A percentile compares a stretch with the other conserved stretches of the same genome.
Conservation (phyloP, 345 rosid genomes). For the Euphorbia lathyris region DNA sequence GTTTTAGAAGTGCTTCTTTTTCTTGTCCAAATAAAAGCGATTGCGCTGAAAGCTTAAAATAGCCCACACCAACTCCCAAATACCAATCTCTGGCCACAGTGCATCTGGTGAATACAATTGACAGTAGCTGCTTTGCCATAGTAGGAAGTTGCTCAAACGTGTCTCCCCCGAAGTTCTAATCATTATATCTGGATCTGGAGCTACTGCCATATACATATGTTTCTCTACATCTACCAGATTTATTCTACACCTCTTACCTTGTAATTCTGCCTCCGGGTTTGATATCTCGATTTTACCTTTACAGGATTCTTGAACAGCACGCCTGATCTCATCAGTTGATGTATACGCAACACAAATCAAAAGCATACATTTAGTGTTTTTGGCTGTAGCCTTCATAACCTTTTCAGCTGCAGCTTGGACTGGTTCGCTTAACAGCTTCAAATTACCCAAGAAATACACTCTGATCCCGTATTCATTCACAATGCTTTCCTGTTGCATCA, state of each 20-base stretch:
- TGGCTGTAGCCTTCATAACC: constrained; percentile 56
- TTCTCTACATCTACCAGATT: constrained; percentile 43
- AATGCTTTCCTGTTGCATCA: constrained; percentile 56
- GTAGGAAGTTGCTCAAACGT: constrained; percentile 57
- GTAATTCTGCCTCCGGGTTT: too few relatives aligned
- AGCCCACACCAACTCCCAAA: constrained; percentile 59
- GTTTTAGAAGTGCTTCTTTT: constrained; percentile 39
- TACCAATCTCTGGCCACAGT: constrained; percentile 80
- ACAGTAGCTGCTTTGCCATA: constrained; percentile 57
- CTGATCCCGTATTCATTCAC: constrained; percentile 52
- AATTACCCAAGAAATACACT: constrained; percentile 43
- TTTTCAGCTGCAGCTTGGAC: constrained; percentile 47
- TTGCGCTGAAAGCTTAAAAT: constrained; percentile 61
- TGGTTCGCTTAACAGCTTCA: constrained; percentile 42
- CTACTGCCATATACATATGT: constrained; percentile 45
- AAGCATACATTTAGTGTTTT: constrained; percentile 38
- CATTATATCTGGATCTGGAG: constrained; percentile 65
- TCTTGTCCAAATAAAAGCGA: constrained; percentile 59
- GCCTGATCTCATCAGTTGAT: constrained; percentile 62
- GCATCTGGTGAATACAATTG: constrained; percentile 55
- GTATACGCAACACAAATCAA: constrained; percentile 53
- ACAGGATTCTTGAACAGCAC: constrained; percentile 63
- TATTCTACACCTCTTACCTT: constrained; percentile 16
- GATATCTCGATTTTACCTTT: constrained; percentile 24
- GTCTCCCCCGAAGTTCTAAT: constrained; percentile 64